Conservation (phyloP, 164 flowering plant species). For the Magnolia changhungtana region DNA sequence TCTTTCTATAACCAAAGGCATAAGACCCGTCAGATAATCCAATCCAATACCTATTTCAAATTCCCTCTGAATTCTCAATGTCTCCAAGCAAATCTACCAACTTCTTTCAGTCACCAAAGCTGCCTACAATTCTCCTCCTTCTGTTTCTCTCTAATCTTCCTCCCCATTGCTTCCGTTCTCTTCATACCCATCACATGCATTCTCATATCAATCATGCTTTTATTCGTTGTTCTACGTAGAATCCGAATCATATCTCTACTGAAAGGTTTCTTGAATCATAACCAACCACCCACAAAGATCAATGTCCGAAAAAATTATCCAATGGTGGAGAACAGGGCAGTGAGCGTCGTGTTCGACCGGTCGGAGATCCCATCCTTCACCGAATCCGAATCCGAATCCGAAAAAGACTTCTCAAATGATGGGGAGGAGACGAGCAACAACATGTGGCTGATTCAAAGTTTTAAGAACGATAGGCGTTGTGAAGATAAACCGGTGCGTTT, state of each 20-base stretch:
- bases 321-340: not conserved
- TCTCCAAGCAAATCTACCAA: not conserved
- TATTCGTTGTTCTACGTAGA: not conserved
- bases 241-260: not conserved
- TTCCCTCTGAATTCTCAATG: not conserved
- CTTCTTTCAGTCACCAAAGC: not conserved
- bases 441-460: not conserved
- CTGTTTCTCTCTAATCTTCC: not conserved
- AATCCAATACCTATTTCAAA: not conserved
- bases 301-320: not conserved
- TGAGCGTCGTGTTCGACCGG: not conserved
- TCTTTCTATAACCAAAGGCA: too few species aligned
- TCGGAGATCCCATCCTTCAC: conserved; percentile 1
- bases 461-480: not conserved
- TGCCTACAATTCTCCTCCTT: not conserved
- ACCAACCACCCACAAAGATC: not conserved
- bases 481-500: not conserved
- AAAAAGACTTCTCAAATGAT: not conserved
- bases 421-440: not conserved
- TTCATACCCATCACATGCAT: conserved; percentile 1
- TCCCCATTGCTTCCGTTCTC: not conserved
- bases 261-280: not conserved
- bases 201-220: not conserved
- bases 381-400: not conserved
- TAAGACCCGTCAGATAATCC: not conserved